Base-by-base conservation (phyloP, 2,329 filamentous ascomycete genomes). In the Fusarium brevicatenulatum region DNA sequence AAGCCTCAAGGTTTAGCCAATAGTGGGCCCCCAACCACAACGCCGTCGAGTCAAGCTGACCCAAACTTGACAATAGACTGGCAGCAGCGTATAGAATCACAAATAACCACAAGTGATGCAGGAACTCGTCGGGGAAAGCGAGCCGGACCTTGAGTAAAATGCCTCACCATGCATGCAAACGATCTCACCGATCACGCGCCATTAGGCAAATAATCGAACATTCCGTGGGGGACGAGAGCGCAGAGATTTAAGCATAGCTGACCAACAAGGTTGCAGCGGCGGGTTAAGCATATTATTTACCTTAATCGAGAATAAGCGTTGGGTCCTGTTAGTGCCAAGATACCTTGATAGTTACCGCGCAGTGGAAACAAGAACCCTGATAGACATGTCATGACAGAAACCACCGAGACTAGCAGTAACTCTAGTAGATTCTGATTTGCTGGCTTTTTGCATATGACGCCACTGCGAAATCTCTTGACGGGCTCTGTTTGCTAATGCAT, bases 221-320 rank as follows among this genome's bases (percentile, higher is more conserved):
- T 16, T n/a, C 36, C 19, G 18, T 39, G 13, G 16, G 11, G 8
- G 16, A 30, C 1, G 21, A 15, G 4, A 10, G 7, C 4, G 18
- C 13, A 23, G 2, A n/a, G 13, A 23, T 30, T 23, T 11, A 25
- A 19, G 42, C 10, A 34, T n/a, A n/a, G 34, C 19, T 52, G 25
- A n/a, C 53, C 40, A 71, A 50, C 40, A 59, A 63, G 61, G 67
- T 61, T 54, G n/a, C 43, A 56, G 23, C n/a, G 5, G 30, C 16
- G 16, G 23, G 55, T 76, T 77, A 77, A 77, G 75, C 75, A 77
- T 77, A 77, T 75, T 74, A 61, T 63, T 77, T 72, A 72, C 68
- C 73, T 75, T 52, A 60, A 76, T 54, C 42, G 65, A 54, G 47
- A 32, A 56, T 36, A 46, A 9, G 5, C 43, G 63, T 69, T 47